Evolutionary conservation across 257 asterid genomes (phyloP).

Genomic region (Lycium barbarum): DNA sequence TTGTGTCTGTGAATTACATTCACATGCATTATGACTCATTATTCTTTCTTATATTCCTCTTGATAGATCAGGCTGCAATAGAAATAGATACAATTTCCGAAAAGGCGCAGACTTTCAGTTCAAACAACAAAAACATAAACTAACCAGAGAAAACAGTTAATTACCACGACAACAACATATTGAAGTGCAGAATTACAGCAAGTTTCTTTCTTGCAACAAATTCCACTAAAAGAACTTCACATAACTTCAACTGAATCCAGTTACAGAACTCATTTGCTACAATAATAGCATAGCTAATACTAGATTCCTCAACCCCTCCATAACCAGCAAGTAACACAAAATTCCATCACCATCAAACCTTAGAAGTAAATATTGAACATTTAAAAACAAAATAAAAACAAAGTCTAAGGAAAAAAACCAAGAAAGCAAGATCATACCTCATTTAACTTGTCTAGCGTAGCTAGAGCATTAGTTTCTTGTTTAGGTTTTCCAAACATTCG

Average conservation of each 20-base stretch:
- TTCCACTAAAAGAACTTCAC: background rate
- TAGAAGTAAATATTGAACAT: background rate
- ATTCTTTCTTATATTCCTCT: constrained; percentile 19
- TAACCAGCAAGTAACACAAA: background rate
- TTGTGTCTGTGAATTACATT: background rate
- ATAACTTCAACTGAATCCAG: background rate
- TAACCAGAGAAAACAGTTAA: background rate
- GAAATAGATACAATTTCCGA: background rate
- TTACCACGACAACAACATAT: background rate
- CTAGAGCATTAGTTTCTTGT: constrained; percentile 70
- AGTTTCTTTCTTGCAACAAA: background rate
- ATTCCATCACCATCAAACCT: background rate
- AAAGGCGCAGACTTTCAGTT: background rate
- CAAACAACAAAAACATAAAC: background rate
- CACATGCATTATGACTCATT: background rate
- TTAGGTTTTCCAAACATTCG: constrained; percentile 75
- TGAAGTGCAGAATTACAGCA: background rate
- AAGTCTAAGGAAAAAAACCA: background rate
- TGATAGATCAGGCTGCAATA: background rate
- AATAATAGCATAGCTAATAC: background rate
- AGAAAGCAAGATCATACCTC: constrained; percentile 55
- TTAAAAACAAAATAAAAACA: background rate
- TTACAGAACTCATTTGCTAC: background rate
- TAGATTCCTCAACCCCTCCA: background rate
- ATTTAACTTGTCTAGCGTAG: constrained; percentile 71